These are phyloP conservation scores for Pseudocercospora pini-densiflorae DNA, from an alignment of 2,329 filamentous ascomycete species.

Conservation along the genomic window DNA sequence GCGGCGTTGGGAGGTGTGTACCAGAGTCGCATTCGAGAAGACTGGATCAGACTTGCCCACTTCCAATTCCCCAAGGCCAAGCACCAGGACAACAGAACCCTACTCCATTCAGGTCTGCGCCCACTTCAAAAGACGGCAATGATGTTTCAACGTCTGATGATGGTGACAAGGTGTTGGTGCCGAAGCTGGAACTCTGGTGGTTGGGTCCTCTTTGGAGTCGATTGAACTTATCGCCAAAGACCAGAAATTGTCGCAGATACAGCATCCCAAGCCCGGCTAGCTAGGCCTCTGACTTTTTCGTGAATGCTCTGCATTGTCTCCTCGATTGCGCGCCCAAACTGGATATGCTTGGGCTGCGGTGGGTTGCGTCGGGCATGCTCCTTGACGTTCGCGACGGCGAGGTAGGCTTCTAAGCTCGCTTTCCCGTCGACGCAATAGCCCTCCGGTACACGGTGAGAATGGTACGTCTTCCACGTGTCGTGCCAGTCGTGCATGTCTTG, in stretches of 20 bases:
- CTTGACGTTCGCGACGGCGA: too few relatives aligned
- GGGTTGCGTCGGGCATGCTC: not conserved
- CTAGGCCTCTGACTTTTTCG: not conserved
- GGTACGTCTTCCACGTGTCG: not conserved
- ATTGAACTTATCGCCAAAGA: not conserved
- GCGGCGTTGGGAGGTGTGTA: not conserved
- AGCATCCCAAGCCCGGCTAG: not conserved
- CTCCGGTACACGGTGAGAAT: not conserved
- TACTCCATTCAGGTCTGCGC: conserved; percentile 7
- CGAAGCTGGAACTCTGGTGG: not conserved
- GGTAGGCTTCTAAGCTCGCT: too few relatives aligned
- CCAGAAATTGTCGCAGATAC: not conserved
- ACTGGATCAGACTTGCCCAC: not conserved
- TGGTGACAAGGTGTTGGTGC: not conserved
- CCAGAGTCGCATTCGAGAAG: not conserved
- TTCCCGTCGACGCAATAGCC: not conserved
- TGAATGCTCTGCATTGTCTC: conserved; percentile 1
- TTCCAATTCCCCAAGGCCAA: not conserved
- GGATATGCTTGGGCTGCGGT: not conserved
- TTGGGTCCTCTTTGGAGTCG: not conserved
- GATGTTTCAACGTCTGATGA: not conserved
- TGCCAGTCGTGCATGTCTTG: not conserved
- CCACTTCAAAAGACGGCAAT: not conserved
- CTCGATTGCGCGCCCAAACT: conserved; percentile 2
- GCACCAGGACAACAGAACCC: conserved; percentile 3